phyloP scores from a whole-genome alignment of 371 early-diverging fungal species.

The Sporodiniella umbellata region DNA sequence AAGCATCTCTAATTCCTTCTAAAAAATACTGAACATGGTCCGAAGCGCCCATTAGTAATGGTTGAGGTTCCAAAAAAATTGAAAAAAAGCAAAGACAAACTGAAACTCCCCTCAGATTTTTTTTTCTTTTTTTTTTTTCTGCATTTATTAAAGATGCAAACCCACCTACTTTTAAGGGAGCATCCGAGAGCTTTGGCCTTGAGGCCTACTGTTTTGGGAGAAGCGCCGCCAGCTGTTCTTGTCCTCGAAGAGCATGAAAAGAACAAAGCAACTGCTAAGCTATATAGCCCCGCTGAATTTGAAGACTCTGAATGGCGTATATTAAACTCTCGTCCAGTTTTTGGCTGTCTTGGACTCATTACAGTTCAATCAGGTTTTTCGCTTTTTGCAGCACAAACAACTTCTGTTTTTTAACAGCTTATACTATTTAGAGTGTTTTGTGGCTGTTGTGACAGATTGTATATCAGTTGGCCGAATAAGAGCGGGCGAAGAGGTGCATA shows the following conservation, averaged over 20 bases:
- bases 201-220: constrained; percentile 46
- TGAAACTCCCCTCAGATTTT: neutral
- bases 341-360: constrained; percentile 71
- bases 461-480: constrained; percentile 56
- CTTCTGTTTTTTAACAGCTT: too few species aligned
- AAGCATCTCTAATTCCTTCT: constrained; percentile 31
- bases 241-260: constrained; percentile 36
- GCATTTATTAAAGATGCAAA: constrained; percentile 31
- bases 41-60: neutral
- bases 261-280: constrained; percentile 41
- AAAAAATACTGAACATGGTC: constrained; percentile 23
- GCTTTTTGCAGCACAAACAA: too few species aligned
- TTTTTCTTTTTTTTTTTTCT: constrained; percentile 4
- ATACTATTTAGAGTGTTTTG: constrained; percentile 57
- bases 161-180: constrained; percentile 44
- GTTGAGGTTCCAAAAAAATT: constrained; percentile 4
- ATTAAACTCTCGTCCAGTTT: constrained; percentile 57
- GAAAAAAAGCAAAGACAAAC: neutral
- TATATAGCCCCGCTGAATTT: constrained; percentile 45
- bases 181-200: constrained; percentile 48
- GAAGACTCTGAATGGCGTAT: constrained; percentile 48
- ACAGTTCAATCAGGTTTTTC: constrained; percentile 57
- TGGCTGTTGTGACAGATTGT: constrained; percentile 71
- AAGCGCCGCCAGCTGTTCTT: constrained; percentile 43
- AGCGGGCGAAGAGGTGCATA: constrained; percentile 58